Evolutionary conservation across 2,329 filamentous ascomycete genomes (phyloP).

Genomic region (Colletotrichum simmondsii): DNA sequence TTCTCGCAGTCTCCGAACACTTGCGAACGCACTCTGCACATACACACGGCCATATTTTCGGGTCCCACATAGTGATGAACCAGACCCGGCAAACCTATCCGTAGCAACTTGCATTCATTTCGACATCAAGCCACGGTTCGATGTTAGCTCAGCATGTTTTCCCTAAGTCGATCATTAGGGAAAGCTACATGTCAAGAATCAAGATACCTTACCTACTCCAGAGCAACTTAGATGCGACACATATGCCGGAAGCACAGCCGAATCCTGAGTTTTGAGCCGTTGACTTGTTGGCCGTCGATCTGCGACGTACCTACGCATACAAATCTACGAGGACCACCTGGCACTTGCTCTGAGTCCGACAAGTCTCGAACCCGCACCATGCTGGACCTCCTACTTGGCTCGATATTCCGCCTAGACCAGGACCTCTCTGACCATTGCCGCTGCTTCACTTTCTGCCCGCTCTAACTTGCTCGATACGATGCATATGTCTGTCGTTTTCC

Average conservation of each 20-base stretch:
- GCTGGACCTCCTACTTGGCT: not conserved
- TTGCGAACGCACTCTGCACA: not conserved
- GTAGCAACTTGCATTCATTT: not conserved
- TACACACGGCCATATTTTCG: not conserved
- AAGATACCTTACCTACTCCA: not conserved
- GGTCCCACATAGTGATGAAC: not conserved
- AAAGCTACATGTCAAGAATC: not conserved
- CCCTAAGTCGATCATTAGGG: not conserved
- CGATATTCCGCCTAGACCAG: not conserved
- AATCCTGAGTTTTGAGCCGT: not conserved
- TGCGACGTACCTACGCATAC: not conserved
- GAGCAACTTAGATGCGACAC: constrained; percentile 16
- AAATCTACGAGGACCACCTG: no score
- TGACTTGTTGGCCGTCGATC: not conserved
- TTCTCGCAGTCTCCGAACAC: not conserved
- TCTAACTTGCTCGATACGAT: not conserved
- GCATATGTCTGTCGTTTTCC: not conserved
- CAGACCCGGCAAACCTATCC: not conserved
- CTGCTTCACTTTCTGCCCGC: not conserved
- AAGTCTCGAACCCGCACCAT: not conserved
- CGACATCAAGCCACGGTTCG: not conserved
- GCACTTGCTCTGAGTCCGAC: not conserved
- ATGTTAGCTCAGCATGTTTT: not conserved
- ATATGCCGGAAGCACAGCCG: constrained; percentile 24
- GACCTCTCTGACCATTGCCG: no score